These are phyloP conservation scores for Lenzites betulinus DNA, from an alignment of 768 basidiomycete genomes.

Conservation along the genomic window DNA sequence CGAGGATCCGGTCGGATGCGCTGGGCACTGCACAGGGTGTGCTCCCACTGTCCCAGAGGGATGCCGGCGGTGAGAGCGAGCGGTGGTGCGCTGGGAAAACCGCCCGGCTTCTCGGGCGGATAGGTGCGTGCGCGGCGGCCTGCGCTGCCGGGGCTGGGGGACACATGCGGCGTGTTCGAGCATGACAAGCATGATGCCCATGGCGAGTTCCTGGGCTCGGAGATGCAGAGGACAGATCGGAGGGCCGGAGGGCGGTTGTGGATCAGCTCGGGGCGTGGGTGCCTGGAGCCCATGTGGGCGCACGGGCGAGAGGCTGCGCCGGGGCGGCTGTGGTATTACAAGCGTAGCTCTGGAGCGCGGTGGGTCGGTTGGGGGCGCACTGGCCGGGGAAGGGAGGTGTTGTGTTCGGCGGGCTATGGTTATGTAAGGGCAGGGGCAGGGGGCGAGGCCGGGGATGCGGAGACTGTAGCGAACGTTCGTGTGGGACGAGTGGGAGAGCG, in stretches of 20 bases:
- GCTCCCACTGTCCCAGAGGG: too few species aligned
- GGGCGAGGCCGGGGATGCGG: conserved; percentile 17
- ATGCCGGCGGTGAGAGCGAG: conserved; percentile 16
- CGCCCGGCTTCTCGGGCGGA: conserved; percentile 6
- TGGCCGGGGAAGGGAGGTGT: too few species aligned
- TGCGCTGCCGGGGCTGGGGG: not conserved
- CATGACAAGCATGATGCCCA: not conserved
- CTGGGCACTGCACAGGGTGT: too few species aligned
- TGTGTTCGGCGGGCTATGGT: too few species aligned
- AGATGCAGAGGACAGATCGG: not conserved
- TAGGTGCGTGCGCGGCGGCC: not conserved
- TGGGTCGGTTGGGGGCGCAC: not conserved
- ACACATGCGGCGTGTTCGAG: not conserved
- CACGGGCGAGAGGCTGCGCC: conserved; percentile 15
- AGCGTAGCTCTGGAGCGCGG: conserved; percentile 2
- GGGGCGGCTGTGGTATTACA: conserved; percentile 1
- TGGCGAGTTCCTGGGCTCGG: conserved; percentile 9
- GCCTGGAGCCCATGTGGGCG: conserved; percentile 22
- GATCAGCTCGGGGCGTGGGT: conserved; percentile 8
- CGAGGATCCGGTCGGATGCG: conserved; percentile 14
- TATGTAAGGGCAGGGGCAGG: conserved; percentile 1
- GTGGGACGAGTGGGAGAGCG: conserved; percentile 9
- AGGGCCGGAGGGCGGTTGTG: conserved; percentile 1
- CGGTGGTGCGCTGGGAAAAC: conserved; percentile 2
- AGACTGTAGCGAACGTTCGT: conserved; percentile 20